Conservation (phyloP, 2,329 filamentous ascomycete species). For the Curvularia sp. region DNA sequence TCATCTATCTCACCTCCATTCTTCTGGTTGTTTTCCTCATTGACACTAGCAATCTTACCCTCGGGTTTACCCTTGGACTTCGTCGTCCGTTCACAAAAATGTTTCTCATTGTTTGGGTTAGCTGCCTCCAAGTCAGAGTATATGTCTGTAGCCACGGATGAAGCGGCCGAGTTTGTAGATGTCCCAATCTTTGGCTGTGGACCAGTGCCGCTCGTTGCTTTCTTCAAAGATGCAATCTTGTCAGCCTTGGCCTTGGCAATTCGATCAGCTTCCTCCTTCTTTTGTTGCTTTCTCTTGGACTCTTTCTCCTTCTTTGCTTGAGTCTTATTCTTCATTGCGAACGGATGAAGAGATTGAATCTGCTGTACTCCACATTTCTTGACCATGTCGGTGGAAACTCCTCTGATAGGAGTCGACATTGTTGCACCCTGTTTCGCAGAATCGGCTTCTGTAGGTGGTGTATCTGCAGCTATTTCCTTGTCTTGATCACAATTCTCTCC, state of each 20-base stretch:
- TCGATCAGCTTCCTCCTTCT: conserved; percentile 29
- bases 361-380: conserved; percentile 38
- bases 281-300: conserved; percentile 49
- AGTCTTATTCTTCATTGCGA: conserved; percentile 37
- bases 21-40: background rate
- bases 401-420: background rate
- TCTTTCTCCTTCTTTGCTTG: conserved; percentile 45
- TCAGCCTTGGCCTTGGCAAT: conserved; percentile 18
- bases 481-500: background rate
- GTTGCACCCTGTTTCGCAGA: background rate
- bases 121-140: background rate
- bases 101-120: background rate
- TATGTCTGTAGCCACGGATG: background rate
- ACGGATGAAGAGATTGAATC: conserved; percentile 42
- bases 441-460: background rate
- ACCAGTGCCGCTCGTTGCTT: conserved; percentile 1
- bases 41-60: background rate
- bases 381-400: conserved; percentile 1
- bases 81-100: background rate
- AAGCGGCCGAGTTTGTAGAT: background rate
- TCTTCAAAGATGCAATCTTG: conserved; percentile 11
- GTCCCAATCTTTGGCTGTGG: conserved; percentile 4
- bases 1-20: background rate
- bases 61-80: conserved; percentile 13
- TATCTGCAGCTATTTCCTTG: background rate